phyloP scores from a whole-genome alignment of 257 asterid genomes.

The Cordia subcordata region DNA sequence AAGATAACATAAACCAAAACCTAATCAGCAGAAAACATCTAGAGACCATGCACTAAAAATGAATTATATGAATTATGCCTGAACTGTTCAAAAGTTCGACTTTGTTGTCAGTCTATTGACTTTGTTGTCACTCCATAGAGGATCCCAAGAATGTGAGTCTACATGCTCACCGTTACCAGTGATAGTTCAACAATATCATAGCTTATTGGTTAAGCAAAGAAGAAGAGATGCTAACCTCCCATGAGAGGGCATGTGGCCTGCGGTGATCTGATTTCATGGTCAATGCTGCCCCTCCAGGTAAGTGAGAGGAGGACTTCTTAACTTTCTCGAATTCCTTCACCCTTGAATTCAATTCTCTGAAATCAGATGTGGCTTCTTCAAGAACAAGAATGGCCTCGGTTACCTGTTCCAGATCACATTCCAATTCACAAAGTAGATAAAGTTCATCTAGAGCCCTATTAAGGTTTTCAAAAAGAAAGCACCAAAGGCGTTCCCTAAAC shows the following conservation, averaged over 20 bases:
- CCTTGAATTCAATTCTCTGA: conserved; percentile 72
- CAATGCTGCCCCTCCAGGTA: conserved; percentile 51
- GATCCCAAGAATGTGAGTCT: not conserved
- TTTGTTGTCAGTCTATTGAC: no score
- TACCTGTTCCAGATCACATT: conserved; percentile 92
- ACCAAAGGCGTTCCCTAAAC: conserved; percentile 97
- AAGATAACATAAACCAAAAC: no score
- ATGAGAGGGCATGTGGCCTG: conserved; percentile 98
- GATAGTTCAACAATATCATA: not conserved
- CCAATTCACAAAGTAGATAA: conserved; percentile 97
- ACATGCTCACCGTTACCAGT: not conserved
- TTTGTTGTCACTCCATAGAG: no score
- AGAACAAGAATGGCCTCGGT: conserved; percentile 94
- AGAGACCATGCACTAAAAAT: no score
- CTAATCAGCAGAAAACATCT: no score
- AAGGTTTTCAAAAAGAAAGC: conserved; percentile 97
- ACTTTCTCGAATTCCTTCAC: conserved; percentile 84
- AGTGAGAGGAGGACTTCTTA: conserved; percentile 56
- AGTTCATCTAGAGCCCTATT: conserved; percentile 96
- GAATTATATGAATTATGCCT: no score
- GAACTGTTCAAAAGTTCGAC: no score
- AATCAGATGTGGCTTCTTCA: conserved; percentile 96
- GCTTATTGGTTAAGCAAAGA: conserved; percentile 3
- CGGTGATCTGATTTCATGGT: conserved; percentile 87
- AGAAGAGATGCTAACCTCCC: conserved; percentile 79